Base-by-base conservation (phyloP, 371 early-diverging fungal species). In the Mortierella sp. region DNA sequence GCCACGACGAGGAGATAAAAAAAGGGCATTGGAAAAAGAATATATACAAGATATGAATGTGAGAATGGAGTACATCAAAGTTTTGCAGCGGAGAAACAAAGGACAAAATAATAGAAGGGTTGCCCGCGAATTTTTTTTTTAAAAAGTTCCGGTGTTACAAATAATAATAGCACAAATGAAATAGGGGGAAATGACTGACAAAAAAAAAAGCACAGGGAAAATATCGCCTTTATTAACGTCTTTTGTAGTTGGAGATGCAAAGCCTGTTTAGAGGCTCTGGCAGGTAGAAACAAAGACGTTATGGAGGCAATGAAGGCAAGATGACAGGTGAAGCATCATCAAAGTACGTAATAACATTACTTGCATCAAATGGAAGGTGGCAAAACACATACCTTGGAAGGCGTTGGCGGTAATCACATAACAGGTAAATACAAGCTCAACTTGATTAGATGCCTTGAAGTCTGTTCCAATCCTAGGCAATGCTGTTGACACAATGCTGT, bases 351-450 rank as follows among this genome's bases (percentile, higher is more conserved):
- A 19, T 13, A 22, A 51, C 23, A 51, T 28, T n/a, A n/a, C n/a
- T n/a, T n/a, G n/a, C 23, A 4, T 34, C 34, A 19, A 10, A n/a
- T n/a, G 32, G n/a, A n/a, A n/a, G n/a, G n/a, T n/a, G n/a, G n/a
- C n/a, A 51, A 23, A 45, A 31, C 3, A 54, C 66, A 42, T 62
- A 78, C 79, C 77, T 68, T 85, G 85, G 54, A 86, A 83, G 15
- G 84, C 75, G 40, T 84, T 86, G 60, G 76, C 69, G 13, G 85
- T 82, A 40, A 89, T 70, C 22, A 91, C 84, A 71, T 84, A 91
- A 29, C 85, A 83, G 17, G 87, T 86, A 37, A 85, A 88, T 64
- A 89, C 85, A 28, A 80, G 75, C 51, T 80, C 81, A 2, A 80
- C 81, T 31, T 74, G 53, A 84, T 86, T 59, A 73, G 87, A 74